These are phyloP conservation scores for Periconia sp. DNA, from an alignment of 2,329 filamentous ascomycete genomes.

Conservation along the genomic window DNA sequence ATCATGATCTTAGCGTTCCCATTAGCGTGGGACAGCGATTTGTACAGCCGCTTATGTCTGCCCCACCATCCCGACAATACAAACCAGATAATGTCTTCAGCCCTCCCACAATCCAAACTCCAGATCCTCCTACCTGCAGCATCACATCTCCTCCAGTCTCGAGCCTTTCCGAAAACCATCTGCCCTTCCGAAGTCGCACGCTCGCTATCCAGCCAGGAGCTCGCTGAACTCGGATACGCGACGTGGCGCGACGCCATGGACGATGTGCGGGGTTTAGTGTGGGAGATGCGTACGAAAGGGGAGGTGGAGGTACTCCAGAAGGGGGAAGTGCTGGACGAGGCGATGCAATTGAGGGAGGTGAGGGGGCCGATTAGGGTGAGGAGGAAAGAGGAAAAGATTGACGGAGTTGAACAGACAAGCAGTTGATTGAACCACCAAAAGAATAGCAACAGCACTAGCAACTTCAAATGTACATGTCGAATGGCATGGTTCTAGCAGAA, in stretches of 20 bases:
- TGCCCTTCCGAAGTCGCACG: conserved; percentile 57
- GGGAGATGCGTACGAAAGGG: conserved; percentile 44
- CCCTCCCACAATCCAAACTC: conserved; percentile 21
- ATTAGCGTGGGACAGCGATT: too few species aligned
- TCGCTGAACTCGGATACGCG: conserved; percentile 26
- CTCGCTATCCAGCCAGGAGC: conserved; percentile 45
- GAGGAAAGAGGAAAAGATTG: conserved; percentile 3
- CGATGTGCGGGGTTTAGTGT: conserved; percentile 45
- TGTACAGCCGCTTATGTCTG: too few species aligned
- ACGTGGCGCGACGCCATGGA: conserved; percentile 54
- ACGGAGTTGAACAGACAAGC: too few species aligned
- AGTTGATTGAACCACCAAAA: too few species aligned
- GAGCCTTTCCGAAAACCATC: conserved; percentile 52
- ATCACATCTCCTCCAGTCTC: conserved; percentile 24
- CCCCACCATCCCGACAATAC: background rate
- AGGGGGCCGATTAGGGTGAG: conserved; percentile 52
- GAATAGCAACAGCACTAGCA: too few species aligned
- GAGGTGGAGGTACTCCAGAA: conserved; percentile 54
- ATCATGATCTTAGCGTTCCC: too few species aligned
- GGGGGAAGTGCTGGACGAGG: conserved; percentile 43
- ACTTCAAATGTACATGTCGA: too few species aligned
- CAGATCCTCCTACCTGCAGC: background rate
- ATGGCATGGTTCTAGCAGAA: too few species aligned
- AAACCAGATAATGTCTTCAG: background rate
- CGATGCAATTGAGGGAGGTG: conserved; percentile 39